Base-by-base conservation (phyloP, 768 basidiomycete genomes). In the Lactarius sp. region DNA sequence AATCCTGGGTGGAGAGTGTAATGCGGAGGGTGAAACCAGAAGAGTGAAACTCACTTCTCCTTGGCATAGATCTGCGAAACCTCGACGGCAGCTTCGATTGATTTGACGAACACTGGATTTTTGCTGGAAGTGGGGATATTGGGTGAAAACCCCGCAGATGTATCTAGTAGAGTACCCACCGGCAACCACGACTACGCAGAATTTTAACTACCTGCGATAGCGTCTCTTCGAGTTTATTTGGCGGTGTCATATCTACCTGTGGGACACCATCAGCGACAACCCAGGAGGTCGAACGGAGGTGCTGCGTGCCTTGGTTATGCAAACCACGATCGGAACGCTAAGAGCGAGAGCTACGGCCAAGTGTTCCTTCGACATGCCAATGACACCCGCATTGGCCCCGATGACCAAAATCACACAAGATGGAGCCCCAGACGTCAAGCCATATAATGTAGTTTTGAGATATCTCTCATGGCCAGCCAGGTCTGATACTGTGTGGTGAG, bases 181-280 rank as follows among this genome's bases (percentile, higher is more conserved):
- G 80, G 78, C 95, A 98, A 10, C 96, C 96, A 9, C 95, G 97
- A 68, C 90, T 92, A 72, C 83, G 87, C 62, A 98, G 75, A 46
- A 98, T 93, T 78, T 97, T 99, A 9, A 85, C 83, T 0, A 98
- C 88, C 77, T 98, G 95, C 70, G 90, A 92, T 50, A 90, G 80
- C 0, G 95, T 98, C 74, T 96, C 90, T n/a, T 84, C 85, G 53
- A 94, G 82, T 37, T 95, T 87, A 66, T 96, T 92, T 12, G 88
- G 81, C 6, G 97, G 97, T 0, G 96, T 98, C 96, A 97, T 98
- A 73, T 98, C 97, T 70, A 97, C 90, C 93, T 88, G 60, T 46
- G 37, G 39, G 56, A 6, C 18, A 50, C 42, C 49, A 49, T 18
- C 37, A 18, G 22, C 14, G 13, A 59, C 13, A 16, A 37, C 9